Evolutionary conservation across 768 basidiomycete genomes (phyloP).

Genomic region (Rhizopogon salebrosus): DNA sequence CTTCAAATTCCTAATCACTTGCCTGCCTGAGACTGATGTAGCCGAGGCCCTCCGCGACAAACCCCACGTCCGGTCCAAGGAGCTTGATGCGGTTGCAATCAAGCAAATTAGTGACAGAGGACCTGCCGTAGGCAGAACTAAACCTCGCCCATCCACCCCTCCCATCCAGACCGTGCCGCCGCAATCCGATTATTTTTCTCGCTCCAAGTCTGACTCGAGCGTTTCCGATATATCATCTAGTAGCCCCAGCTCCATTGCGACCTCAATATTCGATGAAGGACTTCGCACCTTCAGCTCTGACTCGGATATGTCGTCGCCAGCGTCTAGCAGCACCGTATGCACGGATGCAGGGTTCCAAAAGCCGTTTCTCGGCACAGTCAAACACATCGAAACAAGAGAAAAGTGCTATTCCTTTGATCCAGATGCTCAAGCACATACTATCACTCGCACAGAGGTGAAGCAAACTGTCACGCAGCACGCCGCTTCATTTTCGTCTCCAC

Average conservation of each 20-base stretch:
- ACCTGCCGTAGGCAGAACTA: not conserved
- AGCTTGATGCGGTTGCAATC: not conserved
- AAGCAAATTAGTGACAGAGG: not conserved
- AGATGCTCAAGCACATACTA: not conserved
- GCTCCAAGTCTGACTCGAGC: not conserved
- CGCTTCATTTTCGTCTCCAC: not conserved
- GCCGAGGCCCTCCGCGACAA: conserved; percentile 5
- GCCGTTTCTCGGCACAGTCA: not conserved
- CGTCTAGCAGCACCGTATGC: not conserved
- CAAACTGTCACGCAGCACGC: not conserved
- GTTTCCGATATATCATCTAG: not conserved
- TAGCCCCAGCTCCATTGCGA: not conserved
- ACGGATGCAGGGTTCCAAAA: not conserved
- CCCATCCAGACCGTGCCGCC: not conserved
- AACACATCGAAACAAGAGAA: not conserved
- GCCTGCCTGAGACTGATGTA: conserved; percentile 26
- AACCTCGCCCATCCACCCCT: not conserved
- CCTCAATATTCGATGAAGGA: not conserved
- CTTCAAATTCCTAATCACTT: conserved; percentile 32
- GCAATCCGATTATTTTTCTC: not conserved
- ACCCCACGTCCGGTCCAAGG: conserved; percentile 1
- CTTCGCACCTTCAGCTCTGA: not conserved
- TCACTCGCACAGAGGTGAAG: not conserved
- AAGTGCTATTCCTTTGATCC: not conserved
- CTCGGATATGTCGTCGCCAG: not conserved